These are phyloP conservation scores for Aspergillus proliferans DNA, from an alignment of 2,329 filamentous ascomycete genomes.

Conservation along the genomic window DNA sequence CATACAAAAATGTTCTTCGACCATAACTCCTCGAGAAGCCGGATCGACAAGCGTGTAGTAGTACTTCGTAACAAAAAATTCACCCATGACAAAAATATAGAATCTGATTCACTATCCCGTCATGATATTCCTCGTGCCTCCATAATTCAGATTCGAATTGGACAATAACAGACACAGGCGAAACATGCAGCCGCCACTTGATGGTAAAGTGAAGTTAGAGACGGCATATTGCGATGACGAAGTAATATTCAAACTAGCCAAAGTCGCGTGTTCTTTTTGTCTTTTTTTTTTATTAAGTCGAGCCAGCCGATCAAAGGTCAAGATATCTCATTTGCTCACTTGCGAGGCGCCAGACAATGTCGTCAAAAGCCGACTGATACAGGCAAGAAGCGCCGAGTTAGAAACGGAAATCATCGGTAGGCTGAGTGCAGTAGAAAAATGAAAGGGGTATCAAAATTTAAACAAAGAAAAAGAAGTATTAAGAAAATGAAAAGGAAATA, in stretches of 20 bases:
- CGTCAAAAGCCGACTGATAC: neutral
- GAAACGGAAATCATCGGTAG: neutral
- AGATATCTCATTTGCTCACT: neutral
- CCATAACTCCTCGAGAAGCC: conserved; percentile 9
- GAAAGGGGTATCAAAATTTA: neutral
- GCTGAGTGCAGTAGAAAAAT: neutral
- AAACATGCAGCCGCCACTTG: conserved; percentile 4
- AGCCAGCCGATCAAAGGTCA: neutral
- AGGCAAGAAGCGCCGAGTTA: neutral
- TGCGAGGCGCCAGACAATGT: neutral
- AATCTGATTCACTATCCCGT: conserved; percentile 7
- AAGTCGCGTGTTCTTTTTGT: neutral
- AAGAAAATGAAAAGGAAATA: neutral
- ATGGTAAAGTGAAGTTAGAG: conserved; percentile 6
- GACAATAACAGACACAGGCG: conserved; percentile 1
- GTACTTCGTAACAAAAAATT: conserved; percentile 14
- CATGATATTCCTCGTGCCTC: conserved; percentile 4
- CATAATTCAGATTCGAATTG: conserved; percentile 12
- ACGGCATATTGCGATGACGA: conserved; percentile 4
- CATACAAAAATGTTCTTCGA: conserved; percentile 6
- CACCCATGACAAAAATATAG: conserved; percentile 5
- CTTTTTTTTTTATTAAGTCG: neutral
- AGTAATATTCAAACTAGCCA: conserved; percentile 1
- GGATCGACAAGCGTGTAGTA: conserved; percentile 6
- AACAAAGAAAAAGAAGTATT: neutral